A percentile compares a stretch with the other conserved stretches of the same genome.
Conservation (phyloP, 1,284 basidiomycete species). For the Cryptococcus floricola region DNA sequence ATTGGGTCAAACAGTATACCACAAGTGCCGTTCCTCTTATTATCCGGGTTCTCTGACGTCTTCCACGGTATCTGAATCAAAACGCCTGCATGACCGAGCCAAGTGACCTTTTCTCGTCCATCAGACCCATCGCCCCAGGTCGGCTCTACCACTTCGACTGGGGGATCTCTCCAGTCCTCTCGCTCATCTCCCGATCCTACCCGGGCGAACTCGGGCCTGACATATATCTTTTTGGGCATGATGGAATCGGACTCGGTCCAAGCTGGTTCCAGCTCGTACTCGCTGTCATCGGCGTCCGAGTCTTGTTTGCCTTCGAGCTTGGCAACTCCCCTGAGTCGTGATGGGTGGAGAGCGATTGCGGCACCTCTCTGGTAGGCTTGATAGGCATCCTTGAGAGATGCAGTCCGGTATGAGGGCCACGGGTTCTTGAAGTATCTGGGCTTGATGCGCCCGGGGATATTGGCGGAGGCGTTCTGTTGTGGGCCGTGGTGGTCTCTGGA, state of each 20-base stretch:
- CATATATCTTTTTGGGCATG: constrained; percentile 22
- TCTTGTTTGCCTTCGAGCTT: constrained; percentile 1
- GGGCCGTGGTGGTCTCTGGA: constrained; percentile 22
- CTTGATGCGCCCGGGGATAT: constrained; percentile 1
- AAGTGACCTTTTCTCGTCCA: constrained; percentile 36
- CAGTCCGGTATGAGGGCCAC: constrained; percentile 45
- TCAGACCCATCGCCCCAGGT: constrained; percentile 25
- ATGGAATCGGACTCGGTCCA: constrained; percentile 8
- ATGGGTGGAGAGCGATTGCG: constrained; percentile 29
- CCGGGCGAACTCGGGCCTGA: constrained; percentile 30
- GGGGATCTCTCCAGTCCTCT: constrained; percentile 45
- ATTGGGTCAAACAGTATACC: constrained; percentile 48
- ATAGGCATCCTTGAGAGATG: constrained; percentile 37
- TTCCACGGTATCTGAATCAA: constrained; percentile 44
- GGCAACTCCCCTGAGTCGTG: constrained; percentile 7
- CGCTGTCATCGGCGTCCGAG: constrained; percentile 6
- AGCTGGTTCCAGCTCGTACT: constrained; percentile 6
- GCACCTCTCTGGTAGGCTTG: constrained; percentile 43
- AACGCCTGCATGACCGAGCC: constrained; percentile 47
- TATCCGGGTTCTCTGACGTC: neutral
- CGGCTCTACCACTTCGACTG: constrained; percentile 36
- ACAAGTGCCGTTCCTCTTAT: constrained; percentile 25
- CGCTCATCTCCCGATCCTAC: constrained; percentile 35
- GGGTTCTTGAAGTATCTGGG: constrained; percentile 45
- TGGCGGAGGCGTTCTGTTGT: neutral